Evolutionary conservation across 73 alveolate genomes (phyloP), one percentile per base, ranked within the genome.

Genomic region (Paramecium sonneborni): DNA sequence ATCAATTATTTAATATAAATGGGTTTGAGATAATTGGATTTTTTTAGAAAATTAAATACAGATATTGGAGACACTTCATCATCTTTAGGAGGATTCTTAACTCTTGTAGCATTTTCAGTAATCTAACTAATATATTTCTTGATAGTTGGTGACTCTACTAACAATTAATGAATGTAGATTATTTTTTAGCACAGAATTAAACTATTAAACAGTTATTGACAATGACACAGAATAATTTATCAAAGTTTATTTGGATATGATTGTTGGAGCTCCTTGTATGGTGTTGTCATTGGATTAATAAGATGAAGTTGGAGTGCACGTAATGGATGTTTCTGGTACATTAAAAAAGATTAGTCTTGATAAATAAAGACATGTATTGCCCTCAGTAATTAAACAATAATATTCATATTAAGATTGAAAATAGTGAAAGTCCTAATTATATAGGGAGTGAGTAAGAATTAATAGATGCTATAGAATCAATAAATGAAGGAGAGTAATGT

Each of bases 21-120:
- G 87, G 76, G 76, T n/a, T 56, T 88, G 41, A 68, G 82, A 43
- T 76, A 57, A 43, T 88, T 88, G 15, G 94, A 88, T 70, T 88
- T 88, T 24, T 88, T 88, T 82, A 44, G 87, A 62, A 88, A 88
- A 48, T 76, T 88, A 20, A 88, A 88, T 70, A 44, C 57, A 14
- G 94, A 88, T 70, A 62, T 88, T 8, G 90, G 76, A 14, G 94
- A 88, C 23, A 88, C 94, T 44, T 69, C 89, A 57, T 56, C 94
- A 32, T 30, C 90, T 5, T 69, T 82, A 12, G 94, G 94, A 18
- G 94, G 94, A 69, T 30, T 88, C 35, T 70, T 69, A 15, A 69
- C 94, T 9, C 30, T 72, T 20, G n/a, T 88, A 21, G 94, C 94
- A 21, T 69, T 88, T 43, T 39, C 56, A 28, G 94, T 88, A 88